Evolutionary conservation across 2,329 filamentous ascomycete species (phyloP).

Genomic region (Xylariales sp.): DNA sequence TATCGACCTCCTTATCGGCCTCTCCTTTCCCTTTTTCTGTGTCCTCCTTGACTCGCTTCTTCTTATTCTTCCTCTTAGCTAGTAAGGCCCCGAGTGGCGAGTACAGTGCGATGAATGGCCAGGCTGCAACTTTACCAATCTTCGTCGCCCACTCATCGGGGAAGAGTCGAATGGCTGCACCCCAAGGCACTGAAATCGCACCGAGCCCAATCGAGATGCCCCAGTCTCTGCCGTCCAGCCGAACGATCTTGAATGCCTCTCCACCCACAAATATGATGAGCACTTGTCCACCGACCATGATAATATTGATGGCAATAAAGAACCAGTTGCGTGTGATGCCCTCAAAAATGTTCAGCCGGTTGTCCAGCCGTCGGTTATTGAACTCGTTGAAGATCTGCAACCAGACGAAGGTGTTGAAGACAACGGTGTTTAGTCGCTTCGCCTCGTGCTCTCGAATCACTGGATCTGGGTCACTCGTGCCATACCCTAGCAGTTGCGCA

Average conservation of each 20-base stretch:
- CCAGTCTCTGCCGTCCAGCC: background rate
- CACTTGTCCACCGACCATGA: conserved; percentile 87
- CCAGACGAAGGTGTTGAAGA: conserved; percentile 99
- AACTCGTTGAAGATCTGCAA: conserved; percentile 99
- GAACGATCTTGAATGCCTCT: conserved; percentile 55
- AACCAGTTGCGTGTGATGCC: conserved; percentile 81
- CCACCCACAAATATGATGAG: conserved; percentile 89
- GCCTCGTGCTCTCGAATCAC: conserved; percentile 26
- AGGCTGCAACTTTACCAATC: background rate
- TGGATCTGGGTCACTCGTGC: conserved; percentile 28
- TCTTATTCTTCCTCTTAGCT: background rate
- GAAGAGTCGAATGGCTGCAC: background rate
- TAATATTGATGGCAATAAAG: conserved; percentile 77
- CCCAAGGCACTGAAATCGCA: background rate
- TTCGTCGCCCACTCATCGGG: background rate
- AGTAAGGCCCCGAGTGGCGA: background rate
- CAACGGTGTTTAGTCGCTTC: conserved; percentile 66
- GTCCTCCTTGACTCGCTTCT: no score
- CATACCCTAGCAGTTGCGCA: conserved; percentile 49
- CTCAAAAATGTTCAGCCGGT: conserved; percentile 93
- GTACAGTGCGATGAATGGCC: background rate
- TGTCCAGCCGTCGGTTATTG: conserved; percentile 88
- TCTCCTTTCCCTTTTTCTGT: background rate
- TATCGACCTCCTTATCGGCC: background rate
- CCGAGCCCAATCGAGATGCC: background rate